phyloP scores from a whole-genome alignment of 2,329 filamentous ascomycete genomes.

The Diaporthe citri region DNA sequence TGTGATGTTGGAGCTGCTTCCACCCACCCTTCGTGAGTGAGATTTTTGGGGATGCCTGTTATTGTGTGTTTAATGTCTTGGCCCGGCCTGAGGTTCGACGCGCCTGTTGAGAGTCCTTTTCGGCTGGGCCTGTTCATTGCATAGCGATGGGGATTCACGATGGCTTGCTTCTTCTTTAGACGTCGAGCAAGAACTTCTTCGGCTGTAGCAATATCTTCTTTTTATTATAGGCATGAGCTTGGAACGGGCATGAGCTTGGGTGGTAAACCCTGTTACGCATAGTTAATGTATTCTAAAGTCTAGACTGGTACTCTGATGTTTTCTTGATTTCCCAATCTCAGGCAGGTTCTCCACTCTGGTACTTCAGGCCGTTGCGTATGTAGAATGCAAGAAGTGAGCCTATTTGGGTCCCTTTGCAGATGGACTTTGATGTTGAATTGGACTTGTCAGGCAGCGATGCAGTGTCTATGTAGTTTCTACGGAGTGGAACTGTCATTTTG shows the following conservation, averaged over 20 bases:
- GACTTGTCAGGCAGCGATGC: neutral
- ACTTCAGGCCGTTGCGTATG: neutral
- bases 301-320: constrained; percentile 3
- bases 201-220: constrained; percentile 15
- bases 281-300: constrained; percentile 20
- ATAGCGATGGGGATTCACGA: constrained; percentile 29
- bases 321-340: neutral
- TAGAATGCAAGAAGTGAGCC: neutral
- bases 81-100: neutral
- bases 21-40: neutral
- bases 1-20: neutral
- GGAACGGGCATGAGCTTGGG: neutral
- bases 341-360: neutral
- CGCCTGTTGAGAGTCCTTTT: neutral
- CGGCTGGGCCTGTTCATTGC: constrained; percentile 28
- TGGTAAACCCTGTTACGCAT: neutral
- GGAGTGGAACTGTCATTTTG: neutral
- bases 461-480: neutral
- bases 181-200: neutral
- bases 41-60: constrained; percentile 14
- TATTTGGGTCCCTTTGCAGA: neutral
- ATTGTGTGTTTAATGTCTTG: constrained; percentile 28
- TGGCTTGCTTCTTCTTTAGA: constrained; percentile 23
- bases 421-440: neutral
- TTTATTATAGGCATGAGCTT: constrained; percentile 14